These are phyloP conservation scores for Malus orientalis DNA, from an alignment of 306 rosid species.

Conservation along the genomic window DNA sequence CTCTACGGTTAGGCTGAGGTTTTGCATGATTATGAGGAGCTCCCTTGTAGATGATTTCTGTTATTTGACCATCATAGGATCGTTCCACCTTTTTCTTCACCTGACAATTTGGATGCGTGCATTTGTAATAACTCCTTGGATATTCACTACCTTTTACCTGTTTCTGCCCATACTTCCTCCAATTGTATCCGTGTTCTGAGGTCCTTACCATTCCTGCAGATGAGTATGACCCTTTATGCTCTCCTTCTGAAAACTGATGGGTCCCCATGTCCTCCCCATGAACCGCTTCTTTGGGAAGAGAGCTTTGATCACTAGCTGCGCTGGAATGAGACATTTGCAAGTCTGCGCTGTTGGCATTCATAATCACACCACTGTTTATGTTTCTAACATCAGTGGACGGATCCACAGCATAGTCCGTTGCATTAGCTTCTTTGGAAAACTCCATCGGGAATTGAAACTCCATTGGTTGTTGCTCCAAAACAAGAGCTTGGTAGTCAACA, in stretches of 20 bases:
- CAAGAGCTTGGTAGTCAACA: conserved; percentile 28
- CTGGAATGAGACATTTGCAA: conserved; percentile 29
- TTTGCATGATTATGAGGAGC: conserved; percentile 70
- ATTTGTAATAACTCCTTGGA: conserved; percentile 90
- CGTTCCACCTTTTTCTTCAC: conserved; percentile 95
- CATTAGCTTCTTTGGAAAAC: conserved; percentile 26
- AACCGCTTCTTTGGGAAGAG: conserved; percentile 21
- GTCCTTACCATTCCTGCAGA: conserved; percentile 38
- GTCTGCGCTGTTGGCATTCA: conserved; percentile 24
- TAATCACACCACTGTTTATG: conserved; percentile 12
- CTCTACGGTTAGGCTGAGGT: conserved; percentile 54
- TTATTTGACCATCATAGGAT: conserved; percentile 82
- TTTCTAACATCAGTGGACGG: conserved; percentile 28
- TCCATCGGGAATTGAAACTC: conserved; percentile 52
- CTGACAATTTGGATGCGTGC: conserved; percentile 63
- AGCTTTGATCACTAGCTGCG: conserved; percentile 29
- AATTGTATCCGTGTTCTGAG: conserved; percentile 79
- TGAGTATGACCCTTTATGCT: conserved; percentile 35
- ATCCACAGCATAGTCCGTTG: conserved; percentile 24
- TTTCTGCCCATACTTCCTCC: conserved; percentile 97
- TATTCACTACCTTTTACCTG: conserved; percentile 91
- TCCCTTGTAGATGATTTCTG: conserved; percentile 81
- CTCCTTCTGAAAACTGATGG: conserved; percentile 34
- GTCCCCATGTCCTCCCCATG: conserved; percentile 24
- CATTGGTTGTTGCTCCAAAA: conserved; percentile 28